phyloP scores from a whole-genome alignment of 371 early-diverging fungal species.

The Mucor velutinosus region DNA sequence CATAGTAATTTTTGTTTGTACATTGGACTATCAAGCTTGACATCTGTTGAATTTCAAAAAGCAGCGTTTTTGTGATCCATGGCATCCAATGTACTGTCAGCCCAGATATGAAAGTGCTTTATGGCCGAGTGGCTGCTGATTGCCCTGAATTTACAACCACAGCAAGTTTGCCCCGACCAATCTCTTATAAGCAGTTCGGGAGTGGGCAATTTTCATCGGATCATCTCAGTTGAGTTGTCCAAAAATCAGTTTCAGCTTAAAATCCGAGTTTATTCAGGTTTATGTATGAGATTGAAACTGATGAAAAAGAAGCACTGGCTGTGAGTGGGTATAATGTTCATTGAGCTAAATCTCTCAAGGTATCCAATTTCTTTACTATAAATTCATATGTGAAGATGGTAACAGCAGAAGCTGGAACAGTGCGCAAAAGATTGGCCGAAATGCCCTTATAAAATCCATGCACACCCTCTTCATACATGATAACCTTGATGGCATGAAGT shows the following conservation, averaged over 20 bases:
- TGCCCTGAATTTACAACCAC: not conserved
- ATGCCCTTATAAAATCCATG: conserved; percentile 89
- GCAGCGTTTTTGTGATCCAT: not conserved
- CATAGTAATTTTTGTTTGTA: too few relatives aligned
- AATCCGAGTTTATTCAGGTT: not conserved
- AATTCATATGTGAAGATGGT: conserved; percentile 88
- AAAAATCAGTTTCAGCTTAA: not conserved
- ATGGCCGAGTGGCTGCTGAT: not conserved
- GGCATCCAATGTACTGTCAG: not conserved
- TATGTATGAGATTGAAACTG: not conserved
- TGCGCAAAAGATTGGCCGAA: conserved; percentile 83
- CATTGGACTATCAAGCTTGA: too few relatives aligned
- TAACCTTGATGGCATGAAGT: conserved; percentile 70
- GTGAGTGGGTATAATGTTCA: not conserved
- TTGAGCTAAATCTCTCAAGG: conserved; percentile 21
- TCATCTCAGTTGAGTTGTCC: not conserved
- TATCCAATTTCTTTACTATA: conserved; percentile 38
- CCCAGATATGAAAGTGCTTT: too few relatives aligned
- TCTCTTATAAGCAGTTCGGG: not conserved
- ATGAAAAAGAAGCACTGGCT: not conserved
- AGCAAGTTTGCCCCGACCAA: not conserved
- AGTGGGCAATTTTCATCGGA: not conserved
- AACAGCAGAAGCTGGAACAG: conserved; percentile 87
- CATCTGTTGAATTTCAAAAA: not conserved
- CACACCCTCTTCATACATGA: conserved; percentile 77